phyloP scores from a whole-genome alignment of 2,329 filamentous ascomycete genomes.

The Furcasterigmium sp. region DNA sequence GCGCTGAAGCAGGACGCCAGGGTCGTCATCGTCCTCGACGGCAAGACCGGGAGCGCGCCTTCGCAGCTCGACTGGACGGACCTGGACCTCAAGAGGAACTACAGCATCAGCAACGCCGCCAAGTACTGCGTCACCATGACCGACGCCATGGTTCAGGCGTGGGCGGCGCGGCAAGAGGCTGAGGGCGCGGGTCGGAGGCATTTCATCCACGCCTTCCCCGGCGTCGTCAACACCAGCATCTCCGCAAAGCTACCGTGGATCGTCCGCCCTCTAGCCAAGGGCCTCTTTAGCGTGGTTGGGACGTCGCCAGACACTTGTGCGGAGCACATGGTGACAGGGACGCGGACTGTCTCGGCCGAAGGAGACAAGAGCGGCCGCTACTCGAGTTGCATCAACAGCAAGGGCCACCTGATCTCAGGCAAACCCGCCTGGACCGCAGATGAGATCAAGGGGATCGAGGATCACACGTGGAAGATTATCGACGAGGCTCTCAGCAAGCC shows the following conservation, averaged over 20 bases:
- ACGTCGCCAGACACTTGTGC: conserved; percentile 21
- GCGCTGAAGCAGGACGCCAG: conserved; percentile 27
- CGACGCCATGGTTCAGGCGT: conserved; percentile 28
- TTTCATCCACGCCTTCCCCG: conserved; percentile 35
- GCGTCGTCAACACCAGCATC: conserved; percentile 28
- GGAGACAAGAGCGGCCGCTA: conserved; percentile 12
- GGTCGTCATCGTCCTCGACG: conserved; percentile 33
- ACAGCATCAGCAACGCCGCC: conserved; percentile 24
- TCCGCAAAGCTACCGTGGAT: conserved; percentile 23
- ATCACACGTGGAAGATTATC: conserved; percentile 24
- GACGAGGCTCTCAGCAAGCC: conserved; percentile 17
- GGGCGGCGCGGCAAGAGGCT: conserved; percentile 19
- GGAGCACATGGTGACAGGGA: conserved; percentile 18
- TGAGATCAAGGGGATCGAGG: conserved; percentile 18
- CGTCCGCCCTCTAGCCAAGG: conserved; percentile 10
- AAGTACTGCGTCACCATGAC: conserved; percentile 32
- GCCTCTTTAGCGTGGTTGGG: conserved; percentile 14
- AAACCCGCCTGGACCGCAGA: conserved; percentile 22
- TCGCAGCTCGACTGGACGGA: conserved; percentile 30
- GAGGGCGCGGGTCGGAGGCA: conserved; percentile 14
- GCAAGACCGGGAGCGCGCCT: conserved; percentile 17
- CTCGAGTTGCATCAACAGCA: conserved; percentile 22
- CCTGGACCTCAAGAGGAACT: conserved; percentile 30
- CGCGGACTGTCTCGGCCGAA: conserved; percentile 5
- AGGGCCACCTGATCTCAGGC: conserved; percentile 17